Evolutionary conservation across 306 rosid species (phyloP).

Genomic region (Bauhinia variegata): DNA sequence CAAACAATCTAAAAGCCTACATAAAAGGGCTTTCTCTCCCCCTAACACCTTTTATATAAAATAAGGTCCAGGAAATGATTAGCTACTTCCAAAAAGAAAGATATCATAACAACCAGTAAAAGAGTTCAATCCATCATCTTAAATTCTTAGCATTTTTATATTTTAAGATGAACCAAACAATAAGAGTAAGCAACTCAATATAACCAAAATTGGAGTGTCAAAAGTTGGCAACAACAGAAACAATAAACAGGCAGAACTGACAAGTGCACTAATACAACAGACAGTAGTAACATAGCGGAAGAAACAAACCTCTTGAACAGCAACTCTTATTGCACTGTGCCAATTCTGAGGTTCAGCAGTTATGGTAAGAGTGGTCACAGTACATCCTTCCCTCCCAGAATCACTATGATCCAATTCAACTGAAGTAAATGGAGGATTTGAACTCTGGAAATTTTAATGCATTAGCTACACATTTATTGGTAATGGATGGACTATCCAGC

Average conservation of each 20-base stretch:
- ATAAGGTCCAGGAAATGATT: slow-evolving; percentile 13
- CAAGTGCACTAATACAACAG: slow-evolving; percentile 18
- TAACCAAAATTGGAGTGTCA: not conserved
- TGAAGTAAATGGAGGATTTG: slow-evolving; percentile 97
- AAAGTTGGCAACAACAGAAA: slow-evolving; percentile 21
- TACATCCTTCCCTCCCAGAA: slow-evolving; percentile 99
- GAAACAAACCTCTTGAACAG: slow-evolving; percentile 91
- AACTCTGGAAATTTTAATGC: slow-evolving; percentile 68
- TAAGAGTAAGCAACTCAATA: slow-evolving; percentile 17
- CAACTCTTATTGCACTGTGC: slow-evolving; percentile 88
- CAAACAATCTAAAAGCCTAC: slow-evolving; percentile 28
- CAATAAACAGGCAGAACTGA: slow-evolving; percentile 24
- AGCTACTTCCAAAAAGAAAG: not conserved
- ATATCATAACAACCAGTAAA: slow-evolving; percentile 3
- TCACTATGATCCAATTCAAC: slow-evolving; percentile 98
- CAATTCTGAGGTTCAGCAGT: slow-evolving; percentile 96
- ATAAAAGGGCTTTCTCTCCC: not conserved
- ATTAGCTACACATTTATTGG: slow-evolving; percentile 37
- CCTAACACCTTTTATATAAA: slow-evolving; percentile 15
- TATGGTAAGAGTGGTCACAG: slow-evolving; percentile 97
- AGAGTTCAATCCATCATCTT: slow-evolving; percentile 7
- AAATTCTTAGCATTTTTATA: slow-evolving; percentile 1
- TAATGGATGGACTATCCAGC: slow-evolving; percentile 17
- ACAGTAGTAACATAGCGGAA: slow-evolving; percentile 29
- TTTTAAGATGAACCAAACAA: slow-evolving; percentile 6